These are phyloP conservation scores for Coniochaeta sp. DNA, from an alignment of 2,329 filamentous ascomycete species.

Conservation along the genomic window DNA sequence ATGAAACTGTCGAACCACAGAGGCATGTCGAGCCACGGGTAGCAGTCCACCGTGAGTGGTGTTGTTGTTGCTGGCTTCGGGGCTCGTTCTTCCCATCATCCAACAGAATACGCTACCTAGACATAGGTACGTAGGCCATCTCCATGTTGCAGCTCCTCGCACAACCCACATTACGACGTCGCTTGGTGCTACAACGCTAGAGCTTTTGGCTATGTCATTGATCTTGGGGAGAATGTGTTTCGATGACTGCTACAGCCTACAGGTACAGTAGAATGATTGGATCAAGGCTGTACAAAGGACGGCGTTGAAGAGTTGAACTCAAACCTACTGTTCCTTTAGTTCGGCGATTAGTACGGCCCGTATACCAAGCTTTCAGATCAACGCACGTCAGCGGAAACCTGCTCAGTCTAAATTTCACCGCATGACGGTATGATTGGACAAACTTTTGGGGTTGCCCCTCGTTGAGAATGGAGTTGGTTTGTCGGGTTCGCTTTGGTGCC, in stretches of 20 bases:
- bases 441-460: background rate
- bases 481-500: background rate
- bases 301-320: too few relatives aligned
- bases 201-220: background rate
- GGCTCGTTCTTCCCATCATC: too few relatives aligned
- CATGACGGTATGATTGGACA: background rate
- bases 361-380: background rate
- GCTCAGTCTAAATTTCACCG: background rate
- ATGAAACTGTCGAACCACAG: background rate
- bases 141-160: too few relatives aligned
- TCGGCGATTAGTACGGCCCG: background rate
- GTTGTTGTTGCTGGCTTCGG: background rate
- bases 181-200: background rate
- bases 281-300: background rate
- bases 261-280: background rate
- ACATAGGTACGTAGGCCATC: too few relatives aligned
- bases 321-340: too few relatives aligned
- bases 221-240: background rate
- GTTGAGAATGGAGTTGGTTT: background rate
- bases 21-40: background rate
- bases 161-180: too few relatives aligned
- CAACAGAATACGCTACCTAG: too few relatives aligned
- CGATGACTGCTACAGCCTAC: background rate
- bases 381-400: background rate
- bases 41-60: background rate